A percentile compares a stretch with the other conserved stretches of the same genome.
phyloP scores from a whole-genome alignment of 2,329 filamentous ascomycete genomes.

The Epichloe hybrida region DNA sequence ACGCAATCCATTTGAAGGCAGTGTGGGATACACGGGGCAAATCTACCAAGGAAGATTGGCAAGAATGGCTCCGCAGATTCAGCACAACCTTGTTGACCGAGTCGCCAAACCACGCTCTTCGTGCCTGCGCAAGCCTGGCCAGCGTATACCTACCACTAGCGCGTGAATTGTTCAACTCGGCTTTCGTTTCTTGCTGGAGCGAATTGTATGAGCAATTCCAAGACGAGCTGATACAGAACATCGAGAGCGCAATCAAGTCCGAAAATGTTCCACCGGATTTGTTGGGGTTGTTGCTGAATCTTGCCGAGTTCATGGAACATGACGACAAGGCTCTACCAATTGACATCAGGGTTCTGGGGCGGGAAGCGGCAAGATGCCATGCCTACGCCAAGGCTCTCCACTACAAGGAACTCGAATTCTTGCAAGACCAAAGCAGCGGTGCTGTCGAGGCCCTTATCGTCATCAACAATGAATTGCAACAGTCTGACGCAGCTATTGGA shows the following conservation, averaged over 20 bases:
- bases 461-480: constrained; percentile 98
- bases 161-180: constrained; percentile 92
- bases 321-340: constrained; percentile 97
- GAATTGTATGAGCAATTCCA: constrained; percentile 95
- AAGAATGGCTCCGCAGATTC: constrained; percentile 95
- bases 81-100: constrained; percentile 91
- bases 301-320: constrained; percentile 99
- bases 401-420: constrained; percentile 97
- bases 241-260: constrained; percentile 89
- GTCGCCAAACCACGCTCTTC: constrained; percentile 86
- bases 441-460: constrained; percentile 95
- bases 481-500: constrained; percentile 95
- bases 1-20: constrained; percentile 90
- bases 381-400: constrained; percentile 96
- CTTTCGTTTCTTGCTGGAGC: constrained; percentile 98
- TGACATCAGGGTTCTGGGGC: constrained; percentile 85
- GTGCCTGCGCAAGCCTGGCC: constrained; percentile 83
- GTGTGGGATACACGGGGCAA: constrained; percentile 97
- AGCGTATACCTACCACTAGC: constrained; percentile 86
- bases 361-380: constrained; percentile 92
- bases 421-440: constrained; percentile 90
- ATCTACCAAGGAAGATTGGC: constrained; percentile 97
- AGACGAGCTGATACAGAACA: constrained; percentile 87
- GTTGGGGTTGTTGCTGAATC: constrained; percentile 80
- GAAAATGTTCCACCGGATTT: constrained; percentile 94